These are phyloP conservation scores for Sabuloglossum arenarium DNA, from an alignment of 495 filamentous ascomycete species.

Conservation along the genomic window DNA sequence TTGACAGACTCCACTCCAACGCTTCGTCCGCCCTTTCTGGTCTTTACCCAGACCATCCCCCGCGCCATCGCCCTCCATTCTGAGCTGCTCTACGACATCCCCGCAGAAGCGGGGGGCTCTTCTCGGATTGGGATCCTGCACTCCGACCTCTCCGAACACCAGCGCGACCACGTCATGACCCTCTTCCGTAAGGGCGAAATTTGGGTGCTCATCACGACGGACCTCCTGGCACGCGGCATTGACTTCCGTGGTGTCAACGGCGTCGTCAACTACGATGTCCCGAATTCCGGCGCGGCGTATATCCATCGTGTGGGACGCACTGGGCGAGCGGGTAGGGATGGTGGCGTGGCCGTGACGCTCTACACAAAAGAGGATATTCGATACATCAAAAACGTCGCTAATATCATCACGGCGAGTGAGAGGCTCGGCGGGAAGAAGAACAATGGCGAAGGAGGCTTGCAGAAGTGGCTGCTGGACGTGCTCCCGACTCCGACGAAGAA, in stretches of 20 bases:
- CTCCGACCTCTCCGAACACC: slow-evolving; percentile 56
- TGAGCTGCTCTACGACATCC: slow-evolving; percentile 89
- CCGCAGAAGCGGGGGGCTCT: slow-evolving; percentile 64
- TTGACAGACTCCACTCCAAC: slow-evolving; percentile 31
- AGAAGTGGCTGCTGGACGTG: slow-evolving; percentile 77
- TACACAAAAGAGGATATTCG: slow-evolving; percentile 90
- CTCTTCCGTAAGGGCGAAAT: slow-evolving; percentile 81
- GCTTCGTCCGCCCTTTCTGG: slow-evolving; percentile 33
- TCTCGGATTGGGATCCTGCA: slow-evolving; percentile 80
- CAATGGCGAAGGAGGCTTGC: slow-evolving; percentile 28
- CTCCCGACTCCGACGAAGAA: slow-evolving; percentile 67
- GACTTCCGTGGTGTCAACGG: slow-evolving; percentile 87
- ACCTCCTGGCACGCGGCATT: slow-evolving; percentile 72
- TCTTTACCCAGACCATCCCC: slow-evolving; percentile 30
- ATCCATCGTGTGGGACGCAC: slow-evolving; percentile 88
- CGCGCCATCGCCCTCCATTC: slow-evolving; percentile 70
- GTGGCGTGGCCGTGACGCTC: slow-evolving; percentile 80
- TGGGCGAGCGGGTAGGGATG: slow-evolving; percentile 67
- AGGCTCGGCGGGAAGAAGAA: slow-evolving; percentile 22
- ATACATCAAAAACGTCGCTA: slow-evolving; percentile 77
- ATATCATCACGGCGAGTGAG: slow-evolving; percentile 72
- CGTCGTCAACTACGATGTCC: slow-evolving; percentile 93
- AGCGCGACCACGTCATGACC: slow-evolving; percentile 61
- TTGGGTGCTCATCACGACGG: slow-evolving; percentile 91
- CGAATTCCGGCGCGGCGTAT: slow-evolving; percentile 68